phyloP scores from a whole-genome alignment of 257 asterid species.

The Capsicum chinense region DNA sequence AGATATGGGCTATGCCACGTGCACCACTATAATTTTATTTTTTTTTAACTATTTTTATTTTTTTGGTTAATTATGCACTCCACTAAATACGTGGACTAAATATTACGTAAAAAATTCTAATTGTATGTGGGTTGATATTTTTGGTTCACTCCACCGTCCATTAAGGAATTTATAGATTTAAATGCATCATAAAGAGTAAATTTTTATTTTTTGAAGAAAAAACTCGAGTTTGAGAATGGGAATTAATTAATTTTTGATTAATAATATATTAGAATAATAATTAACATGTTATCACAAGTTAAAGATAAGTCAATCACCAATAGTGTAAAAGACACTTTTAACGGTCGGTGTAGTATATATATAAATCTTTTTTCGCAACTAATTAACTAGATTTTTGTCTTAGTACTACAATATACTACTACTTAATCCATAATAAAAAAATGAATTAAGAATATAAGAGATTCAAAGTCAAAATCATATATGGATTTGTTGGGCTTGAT shows the following conservation, averaged over 20 bases:
- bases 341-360: background rate
- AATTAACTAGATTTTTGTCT: background rate
- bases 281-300: background rate
- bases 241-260: no score
- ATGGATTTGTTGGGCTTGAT: background rate
- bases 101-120: slow-evolving; percentile 1
- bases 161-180: background rate
- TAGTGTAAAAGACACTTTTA: background rate
- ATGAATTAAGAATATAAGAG: background rate
- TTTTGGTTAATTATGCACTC: background rate
- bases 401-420: background rate
- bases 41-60: background rate
- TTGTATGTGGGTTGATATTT: slow-evolving; percentile 21
- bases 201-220: background rate
- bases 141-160: slow-evolving; percentile 22
- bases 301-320: no score
- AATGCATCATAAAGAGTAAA: background rate
- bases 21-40: background rate
- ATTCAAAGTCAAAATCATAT: background rate
- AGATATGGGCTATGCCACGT: background rate
- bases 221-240: background rate
- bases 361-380: no score
- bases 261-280: no score
- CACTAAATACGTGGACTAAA: background rate
- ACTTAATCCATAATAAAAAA: background rate